These are phyloP conservation scores for Cytospora schulzeri DNA, from an alignment of 2,329 filamentous ascomycete genomes.

Conservation along the genomic window DNA sequence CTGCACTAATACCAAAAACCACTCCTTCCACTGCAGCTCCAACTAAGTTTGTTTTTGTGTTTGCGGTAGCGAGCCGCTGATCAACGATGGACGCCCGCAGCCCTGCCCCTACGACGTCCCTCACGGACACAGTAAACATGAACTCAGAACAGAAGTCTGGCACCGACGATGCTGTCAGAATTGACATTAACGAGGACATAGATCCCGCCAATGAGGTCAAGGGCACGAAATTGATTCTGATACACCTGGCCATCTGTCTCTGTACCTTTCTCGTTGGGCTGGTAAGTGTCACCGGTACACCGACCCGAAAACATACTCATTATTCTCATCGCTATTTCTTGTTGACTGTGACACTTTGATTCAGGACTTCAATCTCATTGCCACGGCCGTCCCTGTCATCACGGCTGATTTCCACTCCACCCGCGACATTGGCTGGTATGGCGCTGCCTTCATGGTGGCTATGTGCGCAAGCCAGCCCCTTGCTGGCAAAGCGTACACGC, in stretches of 20 bases:
- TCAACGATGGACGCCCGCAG: background rate
- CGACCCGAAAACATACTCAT: background rate
- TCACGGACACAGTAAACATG: background rate
- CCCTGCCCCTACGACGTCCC: background rate
- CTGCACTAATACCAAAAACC: background rate
- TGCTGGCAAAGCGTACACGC: conserved; percentile 40
- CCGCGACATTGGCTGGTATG: conserved; percentile 37
- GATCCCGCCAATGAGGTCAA: background rate
- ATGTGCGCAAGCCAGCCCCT: conserved; percentile 40
- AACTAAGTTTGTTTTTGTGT: background rate
- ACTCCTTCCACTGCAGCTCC: background rate
- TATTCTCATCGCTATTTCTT: no score
- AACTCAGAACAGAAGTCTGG: background rate
- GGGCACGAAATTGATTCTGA: background rate
- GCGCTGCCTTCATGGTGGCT: conserved; percentile 38
- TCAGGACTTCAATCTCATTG: conserved; percentile 1
- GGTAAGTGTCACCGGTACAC: background rate
- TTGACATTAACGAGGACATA: background rate
- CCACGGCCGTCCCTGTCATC: conserved; percentile 33
- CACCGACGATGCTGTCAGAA: background rate
- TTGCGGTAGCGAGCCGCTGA: background rate
- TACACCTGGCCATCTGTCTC: background rate
- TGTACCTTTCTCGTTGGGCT: background rate
- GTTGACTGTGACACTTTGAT: background rate
- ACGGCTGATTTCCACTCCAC: conserved; percentile 38